phyloP scores from a whole-genome alignment of 2,329 filamentous ascomycete genomes.

The Ascochyta clinopodiicola region DNA sequence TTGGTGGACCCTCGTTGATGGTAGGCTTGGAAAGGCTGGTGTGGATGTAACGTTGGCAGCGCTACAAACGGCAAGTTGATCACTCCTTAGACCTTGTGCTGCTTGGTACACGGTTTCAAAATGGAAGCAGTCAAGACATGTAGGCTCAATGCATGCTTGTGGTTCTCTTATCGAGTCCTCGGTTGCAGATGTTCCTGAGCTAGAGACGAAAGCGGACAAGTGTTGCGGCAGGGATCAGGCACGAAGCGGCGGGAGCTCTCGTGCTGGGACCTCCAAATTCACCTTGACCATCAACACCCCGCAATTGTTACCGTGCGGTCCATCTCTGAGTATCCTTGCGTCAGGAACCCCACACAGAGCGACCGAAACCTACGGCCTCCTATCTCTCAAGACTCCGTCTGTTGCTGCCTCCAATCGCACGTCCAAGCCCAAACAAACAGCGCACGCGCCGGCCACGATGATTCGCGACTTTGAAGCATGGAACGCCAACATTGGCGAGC shows the following conservation, averaged over 20 bases:
- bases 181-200: conserved; percentile 8
- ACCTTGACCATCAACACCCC: conserved; percentile 13
- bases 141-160: neutral
- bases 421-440: conserved; percentile 5
- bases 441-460: conserved; percentile 42
- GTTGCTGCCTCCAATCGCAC: neutral
- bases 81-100: too few species aligned
- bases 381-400: neutral
- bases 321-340: neutral
- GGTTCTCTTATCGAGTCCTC: conserved; percentile 3
- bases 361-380: neutral
- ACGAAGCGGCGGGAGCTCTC: conserved; percentile 16
- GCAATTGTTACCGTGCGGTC: conserved; percentile 8
- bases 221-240: conserved; percentile 6
- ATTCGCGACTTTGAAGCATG: conserved; percentile 62
- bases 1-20: neutral
- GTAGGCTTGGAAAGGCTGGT: too few species aligned
- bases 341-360: neutral
- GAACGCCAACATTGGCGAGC: conserved; percentile 61
- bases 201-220: conserved; percentile 14
- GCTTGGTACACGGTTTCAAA: neutral
- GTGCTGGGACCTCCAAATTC: conserved; percentile 16
- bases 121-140: conserved; percentile 1
- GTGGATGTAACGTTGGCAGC: too few species aligned
- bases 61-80: too few species aligned